phyloP scores from a whole-genome alignment of 1,284 basidiomycete species.

The Mycena citricolor region DNA sequence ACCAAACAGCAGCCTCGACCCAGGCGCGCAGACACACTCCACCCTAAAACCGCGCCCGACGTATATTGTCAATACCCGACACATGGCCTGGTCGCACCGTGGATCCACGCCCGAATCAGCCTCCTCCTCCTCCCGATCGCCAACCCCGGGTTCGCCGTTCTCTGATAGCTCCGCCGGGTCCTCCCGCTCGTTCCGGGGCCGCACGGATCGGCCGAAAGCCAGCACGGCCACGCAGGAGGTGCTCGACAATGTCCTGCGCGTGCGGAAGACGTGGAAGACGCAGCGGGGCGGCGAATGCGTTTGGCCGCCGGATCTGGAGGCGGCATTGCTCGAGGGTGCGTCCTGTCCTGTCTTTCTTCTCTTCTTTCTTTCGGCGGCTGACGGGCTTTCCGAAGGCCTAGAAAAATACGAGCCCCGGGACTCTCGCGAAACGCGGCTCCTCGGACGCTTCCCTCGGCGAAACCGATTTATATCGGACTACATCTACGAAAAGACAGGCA shows the following conservation, averaged over 20 bases:
- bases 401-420: constrained; percentile 69
- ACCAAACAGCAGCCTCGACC: no score
- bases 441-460: constrained; percentile 71
- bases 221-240: constrained; percentile 23
- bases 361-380: no score
- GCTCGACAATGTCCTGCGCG: constrained; percentile 19
- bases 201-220: no score
- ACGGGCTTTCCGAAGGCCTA: constrained; percentile 48
- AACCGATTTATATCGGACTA: constrained; percentile 65
- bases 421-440: constrained; percentile 63
- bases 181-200: no score
- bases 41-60: no score
- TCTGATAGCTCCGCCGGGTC: no score
- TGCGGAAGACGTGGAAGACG: constrained; percentile 25
- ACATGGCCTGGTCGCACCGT: no score
- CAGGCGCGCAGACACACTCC: no score
- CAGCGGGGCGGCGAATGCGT: constrained; percentile 23
- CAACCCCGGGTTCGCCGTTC: no score
- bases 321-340: constrained; percentile 69
- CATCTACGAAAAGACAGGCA: constrained; percentile 52
- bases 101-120: no score
- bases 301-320: constrained; percentile 52
- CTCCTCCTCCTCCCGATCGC: no score
- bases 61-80: no score
- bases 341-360: neutral